Base-by-base conservation (phyloP, 179 eudicot genomes). In the Monotropa hypopitys region DNA sequence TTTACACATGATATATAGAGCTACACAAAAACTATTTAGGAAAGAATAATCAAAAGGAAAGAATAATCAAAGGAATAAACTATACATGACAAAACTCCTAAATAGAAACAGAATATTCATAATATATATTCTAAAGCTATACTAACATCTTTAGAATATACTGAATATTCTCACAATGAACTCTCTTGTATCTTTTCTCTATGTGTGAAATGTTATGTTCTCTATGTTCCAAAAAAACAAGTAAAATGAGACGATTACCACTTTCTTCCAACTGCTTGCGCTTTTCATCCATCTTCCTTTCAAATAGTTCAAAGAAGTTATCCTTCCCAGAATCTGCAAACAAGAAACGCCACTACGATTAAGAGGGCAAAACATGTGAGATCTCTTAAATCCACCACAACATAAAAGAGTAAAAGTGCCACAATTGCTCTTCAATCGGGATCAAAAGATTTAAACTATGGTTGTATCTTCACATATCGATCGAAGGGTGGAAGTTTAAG, bases 251-350 rank as follows among this genome's bases (percentile, higher is more conserved):
- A 21, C 45, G 65, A 78, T 49, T 82, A 88, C 98, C 97, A 85
- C 93, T 93, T 86, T 90, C 92, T 88, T 87, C 89, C 51, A 95
- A 73, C 75, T 85, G 89, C 28, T 75, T 84, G 42, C 84, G 97
- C 85, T 87, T 95, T 86, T 88, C 91, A 79, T 89, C 89, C 77
- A 91, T 88, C 91, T 93, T 95, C 87, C 86, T 90, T 84, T 91
- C 92, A 86, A 95, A 91, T 69, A 82, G 82, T 85, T 83, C 88
- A 68, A 84, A 87, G 82, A 93, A 86, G 65, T 84, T 91, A 68
- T 89, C 88, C 50, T 85, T 84, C 84, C 80, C 84, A 71, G 88
- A 86, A 88, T 90, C 99, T 95, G 94, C 84, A 88, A 80, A 82
- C 32, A 79, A 74, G 30, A 63, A 70, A 78, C 70, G 18, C 23